Evolutionary conservation across 768 basidiomycete species (phyloP), one percentile per base, ranked within the genome.

Genomic region (Lactifluus piperatus): DNA sequence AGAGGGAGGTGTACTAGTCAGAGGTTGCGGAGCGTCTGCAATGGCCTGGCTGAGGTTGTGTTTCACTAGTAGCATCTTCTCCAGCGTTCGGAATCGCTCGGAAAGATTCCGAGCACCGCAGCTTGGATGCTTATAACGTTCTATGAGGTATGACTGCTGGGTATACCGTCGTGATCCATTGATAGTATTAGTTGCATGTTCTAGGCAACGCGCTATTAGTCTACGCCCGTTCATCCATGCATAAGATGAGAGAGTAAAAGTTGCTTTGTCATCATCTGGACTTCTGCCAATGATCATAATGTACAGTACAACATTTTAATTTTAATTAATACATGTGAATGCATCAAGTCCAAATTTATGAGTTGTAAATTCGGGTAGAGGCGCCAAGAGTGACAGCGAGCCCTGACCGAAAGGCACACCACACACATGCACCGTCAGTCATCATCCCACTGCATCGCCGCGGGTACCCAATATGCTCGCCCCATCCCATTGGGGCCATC

Each of bases 391-490:
- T 24, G 50, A 37, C 16, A 20, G 22, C 30, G 1, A 8, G 36
- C 5, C n/a, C n/a, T n/a, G n/a, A n/a, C n/a, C n/a, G n/a, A n/a
- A n/a, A n/a, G n/a, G 27, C 14, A 34, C 26, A 34, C 30, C 8
- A 20, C 18, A n/a, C 41, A 41, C 39, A 20, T n/a, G 41, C n/a
- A 24, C 45, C n/a, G 30, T 71, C 70, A 87, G 54, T 80, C 74
- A 58, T 90, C 87, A 58, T 90, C 87, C 91, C 91, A 97, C 58
- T 80, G 79, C 80, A 95, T 88, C 3, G 86, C 87, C 13, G 89
- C 90, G 1, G 88, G 86, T 11, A 95, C 78, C 93, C 93, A 97
- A 69, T 92, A 95, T 24, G 84, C 81, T 57, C 78, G 77, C 29
- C 83, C 82, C 30, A 73, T 75, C 16, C 68, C 69, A 64, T 83